A percentile compares a stretch with the other conserved stretches of the same genome.
These are phyloP conservation scores for Lactifluus volemus DNA, from an alignment of 768 basidiomycete genomes.

Conservation along the genomic window DNA sequence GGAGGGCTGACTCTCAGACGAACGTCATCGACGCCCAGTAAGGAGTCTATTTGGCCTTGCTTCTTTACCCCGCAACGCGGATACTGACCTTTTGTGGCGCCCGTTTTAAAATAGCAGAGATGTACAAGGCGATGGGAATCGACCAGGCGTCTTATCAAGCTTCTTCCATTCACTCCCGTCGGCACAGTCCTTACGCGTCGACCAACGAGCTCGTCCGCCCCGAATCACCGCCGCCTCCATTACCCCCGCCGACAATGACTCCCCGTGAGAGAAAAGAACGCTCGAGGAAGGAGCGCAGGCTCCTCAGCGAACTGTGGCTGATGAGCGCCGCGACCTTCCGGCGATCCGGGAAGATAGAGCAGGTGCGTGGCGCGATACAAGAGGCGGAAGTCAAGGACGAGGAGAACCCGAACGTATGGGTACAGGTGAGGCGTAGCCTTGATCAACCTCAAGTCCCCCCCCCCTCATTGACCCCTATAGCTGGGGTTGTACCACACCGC, in stretches of 20 bases:
- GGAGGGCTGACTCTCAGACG: slow-evolving; percentile 38
- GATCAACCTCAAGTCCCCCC: neutral
- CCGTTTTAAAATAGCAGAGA: neutral
- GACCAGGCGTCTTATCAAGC: slow-evolving; percentile 52
- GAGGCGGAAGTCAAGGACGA: slow-evolving; percentile 90
- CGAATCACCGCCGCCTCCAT: slow-evolving; percentile 34
- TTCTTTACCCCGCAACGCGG: neutral
- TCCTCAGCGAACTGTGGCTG: slow-evolving; percentile 85
- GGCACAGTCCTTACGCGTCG: slow-evolving; percentile 33
- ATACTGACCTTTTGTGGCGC: neutral
- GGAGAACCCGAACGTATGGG: slow-evolving; percentile 85
- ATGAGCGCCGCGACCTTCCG: slow-evolving; percentile 94
- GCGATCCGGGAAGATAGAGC: slow-evolving; percentile 80
- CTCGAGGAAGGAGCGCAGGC: slow-evolving; percentile 45
- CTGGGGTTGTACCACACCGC: slow-evolving; percentile 68
- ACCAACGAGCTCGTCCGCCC: slow-evolving; percentile 25
- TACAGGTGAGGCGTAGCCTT: slow-evolving; percentile 54
- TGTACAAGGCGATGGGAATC: slow-evolving; percentile 6
- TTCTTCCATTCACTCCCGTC: slow-evolving; percentile 79
- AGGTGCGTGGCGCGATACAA: slow-evolving; percentile 83
- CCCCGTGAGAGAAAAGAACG: slow-evolving; percentile 26
- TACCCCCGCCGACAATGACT: slow-evolving; percentile 27
- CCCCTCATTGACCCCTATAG: slow-evolving; percentile 34
- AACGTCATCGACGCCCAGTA: slow-evolving; percentile 63
- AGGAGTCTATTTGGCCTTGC: slow-evolving; percentile 10